Percentiles rank a stretch among this genome's conserved stretches.
Conservation (phyloP, 2,329 filamentous ascomycete species). For the Drechslerella coelobrocha region DNA sequence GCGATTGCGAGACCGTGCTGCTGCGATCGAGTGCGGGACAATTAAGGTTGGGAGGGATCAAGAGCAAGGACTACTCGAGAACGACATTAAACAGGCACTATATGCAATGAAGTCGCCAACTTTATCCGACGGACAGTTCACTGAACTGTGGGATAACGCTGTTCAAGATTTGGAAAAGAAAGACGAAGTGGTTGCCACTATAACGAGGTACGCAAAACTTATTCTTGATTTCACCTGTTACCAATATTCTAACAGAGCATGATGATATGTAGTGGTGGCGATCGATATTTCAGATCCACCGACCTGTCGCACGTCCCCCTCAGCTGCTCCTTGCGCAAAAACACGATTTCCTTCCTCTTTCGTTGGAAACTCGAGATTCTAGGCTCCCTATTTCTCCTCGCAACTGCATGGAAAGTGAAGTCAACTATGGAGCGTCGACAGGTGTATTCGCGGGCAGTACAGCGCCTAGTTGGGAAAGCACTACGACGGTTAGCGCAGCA, state of each 20-base stretch:
- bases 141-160: constrained; percentile 61
- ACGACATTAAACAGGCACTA: constrained; percentile 84
- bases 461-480: constrained; percentile 75
- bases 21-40: constrained; percentile 88
- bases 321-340: constrained; percentile 76
- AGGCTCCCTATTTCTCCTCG: constrained; percentile 56
- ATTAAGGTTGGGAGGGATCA: constrained; percentile 62
- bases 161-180: constrained; percentile 63
- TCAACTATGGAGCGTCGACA: constrained; percentile 69
- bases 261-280: constrained; percentile 51
- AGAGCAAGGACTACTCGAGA: constrained; percentile 77
- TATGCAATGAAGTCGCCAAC: constrained; percentile 80
- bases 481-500: constrained; percentile 82
- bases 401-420: constrained; percentile 27
- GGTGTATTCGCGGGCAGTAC: constrained; percentile 64
- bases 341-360: constrained; percentile 64
- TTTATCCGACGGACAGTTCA: constrained; percentile 54
- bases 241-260: constrained; percentile 7
- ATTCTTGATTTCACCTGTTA: constrained; percentile 48
- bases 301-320: constrained; percentile 77
- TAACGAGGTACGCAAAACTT: constrained; percentile 62
- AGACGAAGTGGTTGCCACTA: constrained; percentile 67
- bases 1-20: constrained; percentile 81
- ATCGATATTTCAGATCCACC: constrained; percentile 54
- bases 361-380: constrained; percentile 79